Evolutionary conservation across 2,329 filamentous ascomycete species (phyloP).

Genomic region (Hyphodiscus sp.): DNA sequence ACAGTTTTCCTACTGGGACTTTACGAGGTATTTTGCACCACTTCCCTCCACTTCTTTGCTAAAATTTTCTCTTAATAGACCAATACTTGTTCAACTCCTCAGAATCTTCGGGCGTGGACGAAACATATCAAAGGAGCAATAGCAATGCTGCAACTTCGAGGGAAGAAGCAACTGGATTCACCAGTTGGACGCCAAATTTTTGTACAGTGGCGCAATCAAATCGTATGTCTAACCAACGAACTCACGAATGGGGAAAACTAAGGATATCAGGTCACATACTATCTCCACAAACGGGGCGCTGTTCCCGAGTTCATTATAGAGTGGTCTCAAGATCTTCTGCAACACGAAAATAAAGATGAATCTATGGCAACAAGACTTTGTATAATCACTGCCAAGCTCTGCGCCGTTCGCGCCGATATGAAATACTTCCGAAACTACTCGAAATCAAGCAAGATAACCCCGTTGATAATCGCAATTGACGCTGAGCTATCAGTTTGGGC

Average conservation of each 20-base stretch:
- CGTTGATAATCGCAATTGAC: neutral
- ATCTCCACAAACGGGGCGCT: neutral
- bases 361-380: neutral
- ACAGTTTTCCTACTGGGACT: neutral
- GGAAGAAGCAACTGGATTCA: neutral
- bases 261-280: neutral
- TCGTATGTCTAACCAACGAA: neutral
- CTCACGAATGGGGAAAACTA: neutral
- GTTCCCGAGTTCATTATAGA: neutral
- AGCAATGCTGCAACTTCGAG: neutral
- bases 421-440: neutral
- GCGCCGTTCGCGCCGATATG: neutral
- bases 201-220: neutral
- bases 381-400: neutral
- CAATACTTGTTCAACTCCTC: neutral
- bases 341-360: neutral
- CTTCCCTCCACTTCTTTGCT: neutral
- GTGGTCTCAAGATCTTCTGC: neutral
- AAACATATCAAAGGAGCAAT: neutral
- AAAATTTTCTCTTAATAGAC: neutral
- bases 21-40: neutral
- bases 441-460: neutral
- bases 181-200: neutral
- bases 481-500: neutral
- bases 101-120: neutral